Evolutionary conservation across 257 asterid genomes (phyloP).

Genomic region (Solanum paucissectum): DNA sequence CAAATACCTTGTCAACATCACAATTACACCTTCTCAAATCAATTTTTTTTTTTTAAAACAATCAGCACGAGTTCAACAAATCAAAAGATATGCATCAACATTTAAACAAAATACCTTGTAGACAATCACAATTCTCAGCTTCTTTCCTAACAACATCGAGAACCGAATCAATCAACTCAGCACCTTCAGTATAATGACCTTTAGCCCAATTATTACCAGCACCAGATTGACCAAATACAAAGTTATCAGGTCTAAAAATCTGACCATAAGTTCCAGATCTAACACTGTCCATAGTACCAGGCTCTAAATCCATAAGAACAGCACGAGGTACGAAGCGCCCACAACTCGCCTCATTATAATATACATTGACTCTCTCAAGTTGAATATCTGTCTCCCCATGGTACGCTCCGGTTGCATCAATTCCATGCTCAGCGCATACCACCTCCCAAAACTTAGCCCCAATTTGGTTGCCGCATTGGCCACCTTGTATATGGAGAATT

Average conservation of each 20-base stretch:
- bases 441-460: conserved; percentile 12
- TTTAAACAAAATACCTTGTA: conserved; percentile 16
- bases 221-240: conserved; percentile 32
- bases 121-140: conserved; percentile 39
- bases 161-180: conserved; percentile 39
- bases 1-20: not conserved
- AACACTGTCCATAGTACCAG: no score
- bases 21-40: conserved; percentile 3
- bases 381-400: no score
- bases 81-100: not conserved
- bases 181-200: conserved; percentile 40
- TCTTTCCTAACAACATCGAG: conserved; percentile 40
- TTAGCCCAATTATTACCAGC: conserved; percentile 20
- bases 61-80: no score
- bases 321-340: no score
- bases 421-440: no score
- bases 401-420: no score
- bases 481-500: conserved; percentile 43
- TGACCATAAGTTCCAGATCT: conserved; percentile 25
- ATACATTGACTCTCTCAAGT: no score
- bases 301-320: no score
- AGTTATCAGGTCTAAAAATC: conserved; percentile 31
- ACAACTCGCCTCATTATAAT: no score
- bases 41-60: no score
- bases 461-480: conserved; percentile 48